Base-by-base conservation (phyloP, 768 basidiomycete genomes). In the Mycena albidolilacea region DNA sequence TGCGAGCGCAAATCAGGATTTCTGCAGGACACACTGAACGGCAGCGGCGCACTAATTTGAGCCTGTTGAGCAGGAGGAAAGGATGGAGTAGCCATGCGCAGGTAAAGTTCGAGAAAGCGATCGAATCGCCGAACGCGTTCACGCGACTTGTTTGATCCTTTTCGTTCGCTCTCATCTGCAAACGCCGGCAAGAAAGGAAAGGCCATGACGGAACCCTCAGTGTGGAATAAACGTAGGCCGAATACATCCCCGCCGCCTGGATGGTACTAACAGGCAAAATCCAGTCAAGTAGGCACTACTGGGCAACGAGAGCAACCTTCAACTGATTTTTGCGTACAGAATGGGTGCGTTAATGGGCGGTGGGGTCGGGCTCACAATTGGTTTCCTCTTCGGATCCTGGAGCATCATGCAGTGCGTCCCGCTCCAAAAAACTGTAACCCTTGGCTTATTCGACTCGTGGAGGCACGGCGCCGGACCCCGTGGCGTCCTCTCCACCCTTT, bases 301-400 rank as follows among this genome's bases (percentile, higher is more conserved):
- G 52, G 38, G 17, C 17, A 48, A 21, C 52, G 21, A 44, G 23
- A 44, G 74, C 64, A 68, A 21, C 44, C 43, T 67, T 69, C 58
- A 48, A 54, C 72, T 57, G 21, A 69, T 35, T 64, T 64, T 77
- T 71, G 71, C 72, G n/a, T 76, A 96, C 76, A 96, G 95, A 82
- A 96, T 96, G 95, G 95, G 95, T 77, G 95, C 95, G 57, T 83
- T 95, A 70, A 96, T 96, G 95, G 95, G 95, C 68, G 94, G 92
- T 77, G 95, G 95, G 70, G 97, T 98, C 66, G 97, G 97, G 14
- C 88, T 98, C 58, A 97, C 97, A 43, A 98, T 98, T 79, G 97
- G 98, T 19, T 98, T 99, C 85, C 92, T 99, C 72, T 99, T 99
- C 79, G 97, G 97, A 54, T 92, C 93, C 37, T 98, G 93, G 86